These are phyloP conservation scores for Podaxis sp. DNA, from an alignment of 768 basidiomycete species.

Conservation along the genomic window DNA sequence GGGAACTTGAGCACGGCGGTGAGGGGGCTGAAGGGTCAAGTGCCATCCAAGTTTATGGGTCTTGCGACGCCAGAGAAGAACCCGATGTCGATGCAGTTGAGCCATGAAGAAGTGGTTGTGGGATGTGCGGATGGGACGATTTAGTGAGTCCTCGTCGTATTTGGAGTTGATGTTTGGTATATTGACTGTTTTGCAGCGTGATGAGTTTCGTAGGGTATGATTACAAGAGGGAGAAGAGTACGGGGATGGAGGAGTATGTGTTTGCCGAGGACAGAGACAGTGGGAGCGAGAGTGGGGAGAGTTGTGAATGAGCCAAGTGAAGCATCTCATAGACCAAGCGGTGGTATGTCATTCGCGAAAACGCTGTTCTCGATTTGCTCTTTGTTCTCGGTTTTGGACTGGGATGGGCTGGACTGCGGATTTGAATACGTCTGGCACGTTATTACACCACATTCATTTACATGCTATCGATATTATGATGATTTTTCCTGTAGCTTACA, in stretches of 20 bases:
- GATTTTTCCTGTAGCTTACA: constrained; percentile 4
- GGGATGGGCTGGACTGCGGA: neutral
- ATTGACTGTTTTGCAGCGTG: constrained; percentile 22
- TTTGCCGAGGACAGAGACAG: constrained; percentile 2
- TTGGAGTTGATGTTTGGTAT: constrained; percentile 27
- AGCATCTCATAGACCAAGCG: neutral
- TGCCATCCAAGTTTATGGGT: constrained; percentile 72
- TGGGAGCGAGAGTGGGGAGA: constrained; percentile 9
- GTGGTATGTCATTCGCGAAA: neutral
- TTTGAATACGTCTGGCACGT: neutral
- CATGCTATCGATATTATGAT: constrained; percentile 1
- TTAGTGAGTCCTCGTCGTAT: constrained; percentile 56
- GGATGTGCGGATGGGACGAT: constrained; percentile 91
- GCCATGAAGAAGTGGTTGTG: constrained; percentile 88
- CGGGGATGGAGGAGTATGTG: constrained; percentile 13
- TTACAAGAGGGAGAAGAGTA: constrained; percentile 23
- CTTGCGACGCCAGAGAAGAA: constrained; percentile 90
- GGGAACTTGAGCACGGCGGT: constrained; percentile 34
- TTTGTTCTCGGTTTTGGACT: neutral
- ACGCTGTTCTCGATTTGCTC: neutral
- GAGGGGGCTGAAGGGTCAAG: constrained; percentile 58
- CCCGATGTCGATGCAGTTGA: constrained; percentile 92
- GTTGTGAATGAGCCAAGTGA: neutral
- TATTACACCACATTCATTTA: neutral
- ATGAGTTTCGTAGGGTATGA: constrained; percentile 40